Base-by-base conservation (phyloP, 2,329 filamentous ascomycete genomes). In the Botrytis fabae region DNA sequence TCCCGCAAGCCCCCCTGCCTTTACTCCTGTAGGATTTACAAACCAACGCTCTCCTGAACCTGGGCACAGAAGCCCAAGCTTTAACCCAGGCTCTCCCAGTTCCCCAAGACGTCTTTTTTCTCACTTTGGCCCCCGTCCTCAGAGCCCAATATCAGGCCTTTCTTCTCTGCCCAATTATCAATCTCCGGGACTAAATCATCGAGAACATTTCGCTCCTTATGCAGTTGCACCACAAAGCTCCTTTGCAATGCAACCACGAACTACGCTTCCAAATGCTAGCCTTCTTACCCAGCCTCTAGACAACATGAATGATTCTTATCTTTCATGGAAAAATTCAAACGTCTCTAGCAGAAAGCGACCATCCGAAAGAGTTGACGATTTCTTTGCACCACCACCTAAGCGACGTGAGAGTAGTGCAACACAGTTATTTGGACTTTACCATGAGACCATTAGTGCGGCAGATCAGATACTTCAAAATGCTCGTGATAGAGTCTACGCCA, bases 141-240 rank as follows among this genome's bases (percentile, higher is more conserved):
- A 18, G 28, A 57, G 14, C n/a, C 14, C 14, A 28, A 16, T 14
- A 57, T 14, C 14, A 1, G 9, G 32, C 12, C 32, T 8, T 35
- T 10, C 57, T 59, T 59, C 2, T 25, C 57, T 35, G 1, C 28
- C 57, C 57, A 18, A 28, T 1, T 60, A 38, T 60, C 57, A 38
- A 35, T 22, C 8, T 22, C 32, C 16, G 18, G 57, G 20, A 20
- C 9, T 20, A 28, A 12, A 35, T 32, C 16, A 59, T 35, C 57
- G 7, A 9, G 57, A 60, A 38, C 14, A 10, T 14, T 51, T 16
- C 8, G 28, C 42, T 25, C 10, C 28, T 25, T 64, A 12, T 46
- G 6, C n/a, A 0, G n/a, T 6, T 9, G 4, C 14, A 48, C 10
- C n/a, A 22, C 16, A 3, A 14, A 28, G 8, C 1, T 57, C 3